Evolutionary conservation across 1,284 basidiomycete species (phyloP), one percentile per base, ranked within the genome.

Genomic region (Sparassis latifolia): DNA sequence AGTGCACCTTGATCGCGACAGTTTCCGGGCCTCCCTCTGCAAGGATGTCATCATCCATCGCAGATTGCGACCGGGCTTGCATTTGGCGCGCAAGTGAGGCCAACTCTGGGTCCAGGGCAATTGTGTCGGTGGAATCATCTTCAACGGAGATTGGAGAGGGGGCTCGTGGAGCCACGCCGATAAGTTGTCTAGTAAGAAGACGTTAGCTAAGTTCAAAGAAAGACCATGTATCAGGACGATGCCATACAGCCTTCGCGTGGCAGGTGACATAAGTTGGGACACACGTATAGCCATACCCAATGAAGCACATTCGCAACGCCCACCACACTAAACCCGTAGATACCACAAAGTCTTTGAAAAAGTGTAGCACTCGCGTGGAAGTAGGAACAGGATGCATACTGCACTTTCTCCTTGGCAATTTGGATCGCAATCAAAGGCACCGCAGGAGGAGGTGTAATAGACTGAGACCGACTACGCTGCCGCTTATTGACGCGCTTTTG

Each of bases 391-490:
- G 20, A 20, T 31, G 56, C 75, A 41, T 58, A 86, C 86, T 79
- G 73, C 42, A 87, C 76, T 20, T 84, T 63, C 31, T 75, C 69
- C 37, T 74, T 75, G 6, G 82, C 79, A 49, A 72, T 71, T 58
- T 77, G 71, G 1, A 81, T 67, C 45, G 78, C 75, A 33, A 77
- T 66, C 9, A 66, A 59, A 1, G 80, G 67, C 10, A 89, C 62
- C 28, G 70, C 70, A 1, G 86, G 86, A 2, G 87, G 86, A 6
- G 86, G 86, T 2, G 86, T 89, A 38, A 89, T 75, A 2, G 86
- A 88, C 33, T 69, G 67, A 20, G 86, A 88, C 35, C 80, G 80
- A 62, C 78, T 82, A 33, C 79, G 74, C 20, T 55, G 49, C 55
- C 69, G 52, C 70, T 75, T 66, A 72, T 77, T 48, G 68, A 69